Conservation (phyloP, 2,329 filamentous ascomycete species). For the Arthrinium phaeospermum region DNA sequence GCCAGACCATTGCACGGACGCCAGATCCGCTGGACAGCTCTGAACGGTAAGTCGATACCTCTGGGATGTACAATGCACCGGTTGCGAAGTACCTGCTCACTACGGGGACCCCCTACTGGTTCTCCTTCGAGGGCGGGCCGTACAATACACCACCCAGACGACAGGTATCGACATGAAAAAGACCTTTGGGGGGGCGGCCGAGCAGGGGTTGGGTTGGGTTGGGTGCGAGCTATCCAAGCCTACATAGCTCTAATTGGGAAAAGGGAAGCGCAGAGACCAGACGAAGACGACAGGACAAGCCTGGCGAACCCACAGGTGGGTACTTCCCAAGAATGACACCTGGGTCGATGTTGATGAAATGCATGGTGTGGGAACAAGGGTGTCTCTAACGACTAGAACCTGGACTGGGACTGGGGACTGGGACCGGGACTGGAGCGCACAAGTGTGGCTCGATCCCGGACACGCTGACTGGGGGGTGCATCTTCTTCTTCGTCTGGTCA, state of each 20-base stretch:
- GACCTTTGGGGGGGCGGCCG: not conserved
- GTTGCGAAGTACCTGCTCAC: slow-evolving; percentile 2
- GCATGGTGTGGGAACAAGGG: slow-evolving; percentile 19
- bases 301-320: slow-evolving; percentile 13
- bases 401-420: slow-evolving; percentile 6
- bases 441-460: slow-evolving; percentile 19
- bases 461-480: slow-evolving; percentile 12
- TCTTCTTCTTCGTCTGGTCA: not conserved
- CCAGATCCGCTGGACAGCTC: slow-evolving; percentile 34
- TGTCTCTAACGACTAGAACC: slow-evolving; percentile 16
- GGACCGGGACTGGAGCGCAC: slow-evolving; percentile 9
- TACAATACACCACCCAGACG: slow-evolving; percentile 16
- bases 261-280: slow-evolving; percentile 14
- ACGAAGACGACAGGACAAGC: slow-evolving; percentile 15
- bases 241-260: slow-evolving; percentile 12
- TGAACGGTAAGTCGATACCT: slow-evolving; percentile 18
- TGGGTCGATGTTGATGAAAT: slow-evolving; percentile 16
- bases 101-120: slow-evolving; percentile 11
- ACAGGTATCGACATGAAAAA: slow-evolving; percentile 8
- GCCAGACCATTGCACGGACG: slow-evolving; percentile 38
- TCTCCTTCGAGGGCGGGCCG: not conserved
- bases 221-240: slow-evolving; percentile 14
- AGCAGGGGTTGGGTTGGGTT: slow-evolving; percentile 8
- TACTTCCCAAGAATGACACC: slow-evolving; percentile 16
- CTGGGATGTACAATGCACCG: slow-evolving; percentile 14